Conservation (phyloP, 768 basidiomycete genomes). For the Tylopilus rubrobrunneus region DNA sequence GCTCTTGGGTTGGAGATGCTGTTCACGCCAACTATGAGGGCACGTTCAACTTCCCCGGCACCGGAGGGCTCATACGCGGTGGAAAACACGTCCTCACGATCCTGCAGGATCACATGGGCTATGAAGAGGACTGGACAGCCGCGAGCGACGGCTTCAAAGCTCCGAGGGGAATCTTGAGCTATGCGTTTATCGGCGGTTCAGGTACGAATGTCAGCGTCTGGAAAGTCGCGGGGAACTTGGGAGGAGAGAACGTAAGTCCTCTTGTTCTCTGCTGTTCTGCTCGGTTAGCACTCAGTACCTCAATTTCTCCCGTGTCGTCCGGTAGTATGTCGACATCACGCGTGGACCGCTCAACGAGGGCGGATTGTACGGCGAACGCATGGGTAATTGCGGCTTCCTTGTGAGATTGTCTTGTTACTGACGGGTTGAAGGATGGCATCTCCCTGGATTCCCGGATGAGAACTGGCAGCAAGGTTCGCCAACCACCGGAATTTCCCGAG, state of each 20-base stretch:
- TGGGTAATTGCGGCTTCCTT: constrained; percentile 23
- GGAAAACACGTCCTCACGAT: constrained; percentile 45
- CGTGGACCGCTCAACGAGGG: constrained; percentile 62
- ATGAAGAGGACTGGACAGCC: constrained; percentile 42
- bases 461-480: constrained; percentile 42
- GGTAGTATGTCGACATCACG: constrained; percentile 43
- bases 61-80: constrained; percentile 13
- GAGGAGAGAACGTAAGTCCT: constrained; percentile 40
- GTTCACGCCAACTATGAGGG: constrained; percentile 10
- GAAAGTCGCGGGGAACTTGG: constrained; percentile 51
- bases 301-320: background rate
- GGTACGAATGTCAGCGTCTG: constrained; percentile 37
- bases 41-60: constrained; percentile 13
- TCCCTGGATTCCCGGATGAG: constrained; percentile 51
- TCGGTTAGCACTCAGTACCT: background rate
- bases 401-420: background rate
- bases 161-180: constrained; percentile 46
- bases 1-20: constrained; percentile 32
- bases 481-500: constrained; percentile 36
- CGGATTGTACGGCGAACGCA: constrained; percentile 52
- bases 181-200: constrained; percentile 41
- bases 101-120: constrained; percentile 53
- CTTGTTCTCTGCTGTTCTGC: background rate
- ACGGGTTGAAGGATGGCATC: constrained; percentile 43
- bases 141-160: constrained; percentile 45